Evolutionary conservation across 2,329 filamentous ascomycete species (phyloP), one percentile per base, ranked within the genome.

Genomic region (Monilinia fructicola): DNA sequence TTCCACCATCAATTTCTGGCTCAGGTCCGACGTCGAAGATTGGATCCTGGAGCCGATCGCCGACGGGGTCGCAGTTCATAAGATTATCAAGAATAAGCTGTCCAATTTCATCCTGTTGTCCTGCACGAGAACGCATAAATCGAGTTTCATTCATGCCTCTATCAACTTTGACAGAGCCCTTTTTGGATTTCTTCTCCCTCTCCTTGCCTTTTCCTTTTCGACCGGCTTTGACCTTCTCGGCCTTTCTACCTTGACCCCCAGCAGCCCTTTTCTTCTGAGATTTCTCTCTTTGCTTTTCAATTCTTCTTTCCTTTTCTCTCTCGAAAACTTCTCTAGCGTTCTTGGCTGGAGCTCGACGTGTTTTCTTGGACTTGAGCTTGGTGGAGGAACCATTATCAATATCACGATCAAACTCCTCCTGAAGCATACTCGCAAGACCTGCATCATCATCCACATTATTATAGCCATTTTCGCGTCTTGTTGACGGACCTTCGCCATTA

Each of bases 61-160:
- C 38, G 6, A 76, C 71, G 1, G 70, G 68, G 48, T 75, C 70
- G 10, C 67, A 69, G 14, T 46, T 64, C 40, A 72, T 62, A 1
- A 74, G 60, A 31, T 69, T 66, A 0, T 70, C 60, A 1, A 75
- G 61, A 1, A 74, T 72, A 44, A 69, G 68, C n/a, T 69, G 60
- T 4, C 65, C 67, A 23, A 71, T 52, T 9, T 65, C 54, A 54
- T 75, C 73, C 10, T 66, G 48, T 26, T 69, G 67, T 46, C 58
- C 54, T 31, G 61, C 61, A 0, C 54, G 42, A 35, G 10, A 23
- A 26, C 35, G 10, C 38, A 58, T 64, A 21, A 38, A 61, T 38
- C 26, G 42, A 40, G 31, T 26, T 2, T 65, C 53, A 7, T 62
- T 62, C 4, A 60, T 21, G 10, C n/a, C 46, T 38, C 54, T 63